phyloP scores from a whole-genome alignment of 306 rosid species.

The Trifolium repens region DNA sequence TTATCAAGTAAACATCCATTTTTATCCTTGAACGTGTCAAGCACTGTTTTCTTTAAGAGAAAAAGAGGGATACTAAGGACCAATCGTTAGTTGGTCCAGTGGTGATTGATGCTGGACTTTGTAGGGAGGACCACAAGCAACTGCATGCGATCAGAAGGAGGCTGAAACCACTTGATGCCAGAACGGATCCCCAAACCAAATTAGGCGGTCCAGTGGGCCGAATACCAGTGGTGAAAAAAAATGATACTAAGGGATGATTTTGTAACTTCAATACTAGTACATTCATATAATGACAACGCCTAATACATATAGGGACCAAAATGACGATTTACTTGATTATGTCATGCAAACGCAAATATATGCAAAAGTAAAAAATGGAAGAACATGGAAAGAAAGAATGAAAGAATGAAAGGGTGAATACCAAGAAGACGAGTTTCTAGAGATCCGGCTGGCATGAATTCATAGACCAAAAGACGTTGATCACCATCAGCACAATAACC shows the following conservation, averaged over 20 bases:
- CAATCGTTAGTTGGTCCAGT: no score
- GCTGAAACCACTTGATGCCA: no score
- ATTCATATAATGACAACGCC: neutral
- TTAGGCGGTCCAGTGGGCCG: no score
- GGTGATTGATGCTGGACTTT: no score
- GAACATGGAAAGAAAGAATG: neutral
- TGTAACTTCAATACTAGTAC: neutral
- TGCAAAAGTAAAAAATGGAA: neutral
- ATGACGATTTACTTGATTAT: neutral
- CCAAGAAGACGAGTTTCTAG: constrained; percentile 72
- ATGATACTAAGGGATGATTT: no score
- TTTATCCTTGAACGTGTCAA: neutral
- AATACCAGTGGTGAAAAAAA: no score
- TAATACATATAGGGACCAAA: neutral
- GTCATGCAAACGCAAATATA: neutral
- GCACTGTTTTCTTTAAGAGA: no score
- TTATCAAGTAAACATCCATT: neutral
- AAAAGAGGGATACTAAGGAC: no score
- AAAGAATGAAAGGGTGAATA: constrained; percentile 19
- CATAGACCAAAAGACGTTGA: constrained; percentile 88
- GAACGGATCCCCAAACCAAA: no score
- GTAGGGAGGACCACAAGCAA: no score
- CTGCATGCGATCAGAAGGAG: no score
- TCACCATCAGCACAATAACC: constrained; percentile 98
- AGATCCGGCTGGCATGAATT: constrained; percentile 67